These are phyloP conservation scores for Uronychia setigera DNA, from an alignment of 73 alveolate genomes.

Conservation along the genomic window DNA sequence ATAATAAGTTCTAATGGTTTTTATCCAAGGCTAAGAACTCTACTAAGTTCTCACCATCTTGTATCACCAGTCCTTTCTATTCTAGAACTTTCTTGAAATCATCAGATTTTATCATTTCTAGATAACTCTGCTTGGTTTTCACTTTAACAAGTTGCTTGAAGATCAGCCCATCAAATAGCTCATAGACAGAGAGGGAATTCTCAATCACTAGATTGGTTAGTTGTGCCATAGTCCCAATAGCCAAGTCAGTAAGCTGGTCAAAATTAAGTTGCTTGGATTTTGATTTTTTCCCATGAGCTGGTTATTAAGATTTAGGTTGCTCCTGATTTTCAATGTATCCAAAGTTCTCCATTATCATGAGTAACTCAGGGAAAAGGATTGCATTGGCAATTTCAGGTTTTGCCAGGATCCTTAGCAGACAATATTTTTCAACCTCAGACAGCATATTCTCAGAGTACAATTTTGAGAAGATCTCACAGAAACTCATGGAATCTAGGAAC, in stretches of 20 bases:
- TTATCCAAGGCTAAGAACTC: slow-evolving; percentile 27
- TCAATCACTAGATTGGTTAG: slow-evolving; percentile 29
- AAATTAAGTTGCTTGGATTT: slow-evolving; percentile 17
- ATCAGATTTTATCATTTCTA: slow-evolving; percentile 34
- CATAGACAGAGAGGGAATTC: slow-evolving; percentile 29
- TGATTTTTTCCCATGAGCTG: not conserved
- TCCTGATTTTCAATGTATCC: slow-evolving; percentile 29
- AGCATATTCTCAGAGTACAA: slow-evolving; percentile 27
- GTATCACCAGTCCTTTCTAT: slow-evolving; percentile 15
- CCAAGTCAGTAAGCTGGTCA: slow-evolving; percentile 14
- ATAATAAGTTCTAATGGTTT: slow-evolving; percentile 24
- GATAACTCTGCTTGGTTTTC: slow-evolving; percentile 25
- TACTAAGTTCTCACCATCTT: slow-evolving; percentile 20
- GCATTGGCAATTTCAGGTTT: slow-evolving; percentile 41
- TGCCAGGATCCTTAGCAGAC: slow-evolving; percentile 35
- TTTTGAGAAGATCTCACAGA: slow-evolving; percentile 6
- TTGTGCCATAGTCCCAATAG: slow-evolving; percentile 6
- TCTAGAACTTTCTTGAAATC: slow-evolving; percentile 28
- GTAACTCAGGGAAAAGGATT: slow-evolving; percentile 22
- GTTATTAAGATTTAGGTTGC: not conserved
- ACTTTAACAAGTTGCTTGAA: slow-evolving; percentile 29
- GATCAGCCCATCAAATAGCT: slow-evolving; percentile 36
- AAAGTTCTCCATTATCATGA: slow-evolving; percentile 39
- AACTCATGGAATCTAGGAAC: not conserved
- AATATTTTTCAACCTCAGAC: slow-evolving; percentile 38